Conservation (phyloP, 768 basidiomycete species). For the Lactifluus piperatus region DNA sequence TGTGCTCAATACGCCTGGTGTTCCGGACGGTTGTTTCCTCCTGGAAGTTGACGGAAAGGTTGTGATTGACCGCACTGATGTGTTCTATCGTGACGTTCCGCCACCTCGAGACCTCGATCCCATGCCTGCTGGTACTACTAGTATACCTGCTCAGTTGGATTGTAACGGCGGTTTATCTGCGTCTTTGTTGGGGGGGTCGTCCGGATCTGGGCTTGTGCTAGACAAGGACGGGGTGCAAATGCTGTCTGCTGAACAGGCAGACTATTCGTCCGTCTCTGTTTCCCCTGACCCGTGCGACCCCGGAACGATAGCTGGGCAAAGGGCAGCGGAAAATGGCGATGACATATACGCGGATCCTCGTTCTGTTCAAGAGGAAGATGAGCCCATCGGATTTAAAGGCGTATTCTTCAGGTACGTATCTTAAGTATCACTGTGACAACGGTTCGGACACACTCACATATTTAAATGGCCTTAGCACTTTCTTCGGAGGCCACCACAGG, state of each 20-base stretch:
- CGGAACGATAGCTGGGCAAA: neutral
- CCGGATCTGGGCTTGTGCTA: neutral
- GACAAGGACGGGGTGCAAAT: neutral
- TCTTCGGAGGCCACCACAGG: slow-evolving; percentile 68
- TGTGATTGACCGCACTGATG: slow-evolving; percentile 45
- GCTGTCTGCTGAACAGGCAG: neutral
- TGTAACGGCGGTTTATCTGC: neutral
- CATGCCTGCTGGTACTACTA: slow-evolving; percentile 21
- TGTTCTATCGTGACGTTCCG: slow-evolving; percentile 45
- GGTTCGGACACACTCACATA: neutral
- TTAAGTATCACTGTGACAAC: neutral
- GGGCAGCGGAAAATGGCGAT: neutral
- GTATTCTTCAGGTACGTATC: slow-evolving; percentile 65
- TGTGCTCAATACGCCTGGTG: slow-evolving; percentile 63
- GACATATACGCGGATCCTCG: neutral
- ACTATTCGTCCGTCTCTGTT: neutral
- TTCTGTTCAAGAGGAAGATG: too few species aligned
- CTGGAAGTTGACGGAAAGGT: slow-evolving; percentile 51
- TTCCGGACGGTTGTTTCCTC: slow-evolving; percentile 53
- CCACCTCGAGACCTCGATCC: neutral
- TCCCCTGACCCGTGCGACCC: neutral
- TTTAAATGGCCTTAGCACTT: slow-evolving; percentile 39
- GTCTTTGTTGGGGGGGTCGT: neutral
- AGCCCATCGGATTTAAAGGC: slow-evolving; percentile 36
- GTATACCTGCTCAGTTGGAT: slow-evolving; percentile 9